Evolutionary conservation across 106 monocot genomes (phyloP).

Genomic region (Amphibolis antarctica): DNA sequence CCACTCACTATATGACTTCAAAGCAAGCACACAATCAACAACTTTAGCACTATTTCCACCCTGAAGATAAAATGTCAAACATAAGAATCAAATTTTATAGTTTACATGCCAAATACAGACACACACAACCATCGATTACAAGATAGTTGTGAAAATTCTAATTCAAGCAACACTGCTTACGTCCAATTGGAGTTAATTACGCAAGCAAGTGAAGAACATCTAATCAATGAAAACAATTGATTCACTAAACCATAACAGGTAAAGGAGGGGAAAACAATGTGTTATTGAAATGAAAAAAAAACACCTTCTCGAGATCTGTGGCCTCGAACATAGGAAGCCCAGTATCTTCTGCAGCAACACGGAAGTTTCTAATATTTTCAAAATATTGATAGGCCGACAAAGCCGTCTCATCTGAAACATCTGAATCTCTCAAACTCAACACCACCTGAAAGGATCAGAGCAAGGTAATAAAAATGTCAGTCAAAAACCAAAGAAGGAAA

Average conservation of each 20-base stretch:
- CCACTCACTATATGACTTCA: slow-evolving; percentile 62
- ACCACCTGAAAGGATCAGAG: slow-evolving; percentile 43
- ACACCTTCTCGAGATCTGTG: slow-evolving; percentile 89
- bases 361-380: slow-evolving; percentile 94
- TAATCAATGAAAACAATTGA: too few relatives aligned
- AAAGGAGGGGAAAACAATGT: not conserved
- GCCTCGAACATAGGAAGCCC: slow-evolving; percentile 88
- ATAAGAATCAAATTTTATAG: not conserved
- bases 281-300: not conserved
- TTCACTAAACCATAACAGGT: too few relatives aligned
- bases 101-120: not conserved
- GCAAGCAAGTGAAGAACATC: too few relatives aligned
- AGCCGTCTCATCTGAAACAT: slow-evolving; percentile 57
- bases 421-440: slow-evolving; percentile 43
- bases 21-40: slow-evolving; percentile 69
- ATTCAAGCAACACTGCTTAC: not conserved
- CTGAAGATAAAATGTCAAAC: slow-evolving; percentile 14
- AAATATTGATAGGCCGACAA: slow-evolving; percentile 94
- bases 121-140: not conserved
- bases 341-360: slow-evolving; percentile 60
- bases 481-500: not conserved
- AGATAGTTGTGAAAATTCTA: not conserved
- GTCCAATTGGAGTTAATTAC: not conserved
- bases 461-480: not conserved
- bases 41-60: slow-evolving; percentile 75